These are phyloP conservation scores for Paramecium caudatum DNA, from an alignment of 73 alveolate genomes.

Conservation along the genomic window DNA sequence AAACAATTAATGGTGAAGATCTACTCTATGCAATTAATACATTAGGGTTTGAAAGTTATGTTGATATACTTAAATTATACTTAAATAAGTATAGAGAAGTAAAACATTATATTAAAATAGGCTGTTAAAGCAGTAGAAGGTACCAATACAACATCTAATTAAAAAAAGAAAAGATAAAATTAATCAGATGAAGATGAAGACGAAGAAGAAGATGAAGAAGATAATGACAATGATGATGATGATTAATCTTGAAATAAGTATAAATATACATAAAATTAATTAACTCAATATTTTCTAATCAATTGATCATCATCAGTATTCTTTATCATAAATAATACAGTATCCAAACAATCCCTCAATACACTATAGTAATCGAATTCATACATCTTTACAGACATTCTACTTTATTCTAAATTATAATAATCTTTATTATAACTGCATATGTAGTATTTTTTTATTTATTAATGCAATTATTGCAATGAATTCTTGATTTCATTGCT, in stretches of 20 bases:
- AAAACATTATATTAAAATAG: conserved; percentile 16
- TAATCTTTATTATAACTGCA: conserved; percentile 45
- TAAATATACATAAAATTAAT: not conserved
- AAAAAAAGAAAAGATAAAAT: conserved; percentile 61
- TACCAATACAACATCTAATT: conserved; percentile 11
- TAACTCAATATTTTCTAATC: not conserved
- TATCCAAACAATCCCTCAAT: not conserved
- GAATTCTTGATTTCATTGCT: conserved; percentile 30
- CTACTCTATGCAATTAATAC: conserved; percentile 91
- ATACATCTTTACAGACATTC: not conserved
- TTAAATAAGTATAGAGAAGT: conserved; percentile 91
- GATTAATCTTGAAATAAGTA: conserved; percentile 57
- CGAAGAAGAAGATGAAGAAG: conserved; percentile 79
- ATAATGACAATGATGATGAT: conserved; percentile 75
- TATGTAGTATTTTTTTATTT: not conserved
- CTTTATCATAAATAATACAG: not conserved
- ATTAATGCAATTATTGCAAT: not conserved
- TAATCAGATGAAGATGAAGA: conserved; percentile 71
- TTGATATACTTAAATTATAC: conserved; percentile 88
- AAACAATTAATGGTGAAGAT: conserved; percentile 98
- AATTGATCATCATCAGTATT: not conserved
- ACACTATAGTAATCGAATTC: not conserved
- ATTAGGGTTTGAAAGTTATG: conserved; percentile 97
- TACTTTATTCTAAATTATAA: not conserved
- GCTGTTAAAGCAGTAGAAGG: conserved; percentile 78